Evolutionary conservation across 495 filamentous ascomycete genomes (phyloP), one percentile per base, ranked within the genome.

Genomic region (Penicillium nucicola): DNA sequence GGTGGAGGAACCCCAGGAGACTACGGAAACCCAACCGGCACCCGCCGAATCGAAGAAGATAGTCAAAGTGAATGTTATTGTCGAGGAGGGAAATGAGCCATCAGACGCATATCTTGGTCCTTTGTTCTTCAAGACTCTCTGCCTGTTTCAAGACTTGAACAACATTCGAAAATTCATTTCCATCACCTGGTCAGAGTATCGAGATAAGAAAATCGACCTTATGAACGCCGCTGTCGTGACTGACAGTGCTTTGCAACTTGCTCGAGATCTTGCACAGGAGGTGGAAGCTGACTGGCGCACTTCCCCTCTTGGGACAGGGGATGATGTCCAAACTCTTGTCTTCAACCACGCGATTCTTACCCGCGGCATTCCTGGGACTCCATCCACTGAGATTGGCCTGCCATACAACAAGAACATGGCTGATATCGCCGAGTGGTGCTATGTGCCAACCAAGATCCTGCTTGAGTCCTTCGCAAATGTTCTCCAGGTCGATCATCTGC

Each of bases 161-260:
- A 62, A 57, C 30, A 60, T 67, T 45, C 56, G 61, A 25, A 39
- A 8, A 14, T 69, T 67, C 39, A n/a, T n/a, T n/a, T n/a, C 53
- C 39, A 38, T 42, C 28, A 65, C 66, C 33, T 67, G 63, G 64
- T 50, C 58, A 28, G 66, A 66, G 42, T 69, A 69, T 42, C 53
- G 50, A 25, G 53, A 61, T 35, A 56, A 60, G 45, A 69, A 62
- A 32, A 62, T 60, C 45, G 61, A 65, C 39, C 57, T 67, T 12
- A 67, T 65, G 66, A 62, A 62, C 30, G 64, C 61, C 17, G 61
- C 63, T 42, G 30, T 65, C 19, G 57, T 69, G 56, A 67, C 63
- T 14, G 61, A 67, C 33, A 59, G 56, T 53, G 63, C 61, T 32
- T 62, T 66, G 42, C 52, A 61, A 52, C 58, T 66, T 48, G 61